Evolutionary conservation across 2,329 filamentous ascomycete species (phyloP).

Genomic region (Paracoccidioides brasiliensis): DNA sequence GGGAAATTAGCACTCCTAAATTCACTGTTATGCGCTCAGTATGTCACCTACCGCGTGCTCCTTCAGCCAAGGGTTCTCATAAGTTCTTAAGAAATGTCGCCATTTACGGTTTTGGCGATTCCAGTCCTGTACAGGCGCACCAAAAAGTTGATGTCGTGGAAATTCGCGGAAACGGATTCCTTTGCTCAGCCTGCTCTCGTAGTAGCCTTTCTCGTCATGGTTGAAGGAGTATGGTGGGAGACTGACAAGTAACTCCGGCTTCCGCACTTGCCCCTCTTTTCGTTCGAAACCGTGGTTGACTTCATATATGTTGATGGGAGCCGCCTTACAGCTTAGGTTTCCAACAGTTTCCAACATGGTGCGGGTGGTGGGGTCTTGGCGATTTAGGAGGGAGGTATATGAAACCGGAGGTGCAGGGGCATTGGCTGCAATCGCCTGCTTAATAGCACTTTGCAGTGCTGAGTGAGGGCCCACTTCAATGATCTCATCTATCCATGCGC

Average conservation of each 20-base stretch:
- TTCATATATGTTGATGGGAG: slow-evolving; percentile 13
- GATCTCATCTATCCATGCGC: slow-evolving; percentile 1
- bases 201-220: slow-evolving; percentile 14
- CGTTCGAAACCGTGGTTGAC: slow-evolving; percentile 13
- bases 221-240: slow-evolving; percentile 20
- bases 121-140: slow-evolving; percentile 19
- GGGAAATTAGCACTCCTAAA: slow-evolving; percentile 1
- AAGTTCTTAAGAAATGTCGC: slow-evolving; percentile 19
- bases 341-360: slow-evolving; percentile 14
- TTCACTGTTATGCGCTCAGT: neutral
- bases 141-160: slow-evolving; percentile 21
- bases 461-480: slow-evolving; percentile 5
- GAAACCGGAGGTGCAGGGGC: neutral
- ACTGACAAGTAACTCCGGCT: slow-evolving; percentile 13
- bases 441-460: slow-evolving; percentile 3
- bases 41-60: slow-evolving; percentile 16
- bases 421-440: slow-evolving; percentile 1
- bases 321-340: slow-evolving; percentile 12
- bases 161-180: slow-evolving; percentile 16
- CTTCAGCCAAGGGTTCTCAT: slow-evolving; percentile 21
- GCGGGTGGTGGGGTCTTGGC: slow-evolving; percentile 13
- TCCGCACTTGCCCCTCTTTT: neutral
- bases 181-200: slow-evolving; percentile 19
- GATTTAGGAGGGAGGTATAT: slow-evolving; percentile 18
- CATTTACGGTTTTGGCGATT: slow-evolving; percentile 16